Conservation (phyloP, 2,329 filamentous ascomycete species). For the Pseudogymnoascus sp. region DNA sequence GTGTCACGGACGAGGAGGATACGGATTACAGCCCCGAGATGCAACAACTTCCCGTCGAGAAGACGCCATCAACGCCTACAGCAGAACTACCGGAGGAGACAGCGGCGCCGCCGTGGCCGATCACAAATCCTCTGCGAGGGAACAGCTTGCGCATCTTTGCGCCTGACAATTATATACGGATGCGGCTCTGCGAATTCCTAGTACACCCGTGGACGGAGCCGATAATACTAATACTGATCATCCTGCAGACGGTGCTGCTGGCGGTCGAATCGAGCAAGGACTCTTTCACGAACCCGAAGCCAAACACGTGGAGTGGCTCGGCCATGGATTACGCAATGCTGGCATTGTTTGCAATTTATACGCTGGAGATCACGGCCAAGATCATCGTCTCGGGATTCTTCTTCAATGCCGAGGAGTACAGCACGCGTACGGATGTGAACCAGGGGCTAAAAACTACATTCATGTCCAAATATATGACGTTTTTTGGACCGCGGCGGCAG, state of each 20-base stretch:
- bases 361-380: slow-evolving; percentile 71
- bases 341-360: slow-evolving; percentile 80
- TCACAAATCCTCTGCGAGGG: slow-evolving; percentile 74
- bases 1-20: neutral
- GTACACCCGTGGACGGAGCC: slow-evolving; percentile 84
- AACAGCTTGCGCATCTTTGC: slow-evolving; percentile 79
- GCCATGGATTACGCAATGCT: slow-evolving; percentile 49
- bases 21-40: neutral
- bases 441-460: slow-evolving; percentile 67
- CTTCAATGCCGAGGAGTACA: slow-evolving; percentile 84
- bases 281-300: slow-evolving; percentile 55
- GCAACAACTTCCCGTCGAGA: slow-evolving; percentile 9
- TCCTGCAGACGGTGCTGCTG: slow-evolving; percentile 81
- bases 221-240: slow-evolving; percentile 74
- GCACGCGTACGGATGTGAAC: slow-evolving; percentile 67
- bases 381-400: slow-evolving; percentile 91
- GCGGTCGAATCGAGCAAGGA: slow-evolving; percentile 70
- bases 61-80: slow-evolving; percentile 9
- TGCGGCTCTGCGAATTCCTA: slow-evolving; percentile 70
- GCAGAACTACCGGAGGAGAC: slow-evolving; percentile 7
- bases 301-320: slow-evolving; percentile 54
- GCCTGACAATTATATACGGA: slow-evolving; percentile 65
- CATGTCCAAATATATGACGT: slow-evolving; percentile 62
- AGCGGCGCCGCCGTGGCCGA: slow-evolving; percentile 20
- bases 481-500: slow-evolving; percentile 76